A percentile compares a stretch with the other conserved stretches of the same genome.
phyloP scores from a whole-genome alignment of 129 eudicot genomes.

The Flaveria brownii region DNA sequence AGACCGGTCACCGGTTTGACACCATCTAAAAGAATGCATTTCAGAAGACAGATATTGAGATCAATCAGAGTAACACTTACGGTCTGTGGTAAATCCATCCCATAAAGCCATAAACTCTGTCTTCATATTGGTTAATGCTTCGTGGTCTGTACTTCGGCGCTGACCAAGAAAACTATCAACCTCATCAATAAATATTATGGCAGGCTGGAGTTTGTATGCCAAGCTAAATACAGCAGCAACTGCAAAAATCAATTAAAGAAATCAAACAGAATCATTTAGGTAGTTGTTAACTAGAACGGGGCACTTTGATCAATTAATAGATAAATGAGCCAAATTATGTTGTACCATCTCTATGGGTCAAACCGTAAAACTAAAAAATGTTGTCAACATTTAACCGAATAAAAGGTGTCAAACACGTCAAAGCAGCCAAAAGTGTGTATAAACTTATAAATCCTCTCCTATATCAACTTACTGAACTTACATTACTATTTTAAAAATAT shows the following conservation, averaged over 20 bases:
- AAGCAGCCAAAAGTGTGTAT: no score
- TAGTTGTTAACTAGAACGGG: neutral
- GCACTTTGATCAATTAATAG: neutral
- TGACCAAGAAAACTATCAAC: constrained; percentile 96
- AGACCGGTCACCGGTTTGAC: neutral
- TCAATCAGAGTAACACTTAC: constrained; percentile 39
- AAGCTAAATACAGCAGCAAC: constrained; percentile 89
- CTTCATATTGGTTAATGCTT: constrained; percentile 84
- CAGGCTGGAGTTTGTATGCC: constrained; percentile 93
- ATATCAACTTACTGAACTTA: no score
- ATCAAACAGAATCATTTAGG: neutral
- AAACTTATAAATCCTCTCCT: no score
- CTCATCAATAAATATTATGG: constrained; percentile 91
- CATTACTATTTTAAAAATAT: no score
- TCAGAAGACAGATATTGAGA: neutral
- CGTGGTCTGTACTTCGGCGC: constrained; percentile 78
- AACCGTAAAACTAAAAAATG: neutral
- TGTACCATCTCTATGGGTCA: neutral
- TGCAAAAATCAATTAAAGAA: constrained; percentile 42
- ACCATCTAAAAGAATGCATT: neutral
- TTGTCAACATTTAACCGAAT: neutral
- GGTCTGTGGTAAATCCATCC: constrained; percentile 96
- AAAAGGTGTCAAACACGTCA: neutral
- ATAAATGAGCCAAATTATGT: neutral
- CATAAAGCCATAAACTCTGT: constrained; percentile 94